A percentile compares a stretch with the other conserved stretches of the same genome.
These are phyloP conservation scores for Ganoderma meredithae DNA, from an alignment of 1,284 basidiomycete species.

Conservation along the genomic window DNA sequence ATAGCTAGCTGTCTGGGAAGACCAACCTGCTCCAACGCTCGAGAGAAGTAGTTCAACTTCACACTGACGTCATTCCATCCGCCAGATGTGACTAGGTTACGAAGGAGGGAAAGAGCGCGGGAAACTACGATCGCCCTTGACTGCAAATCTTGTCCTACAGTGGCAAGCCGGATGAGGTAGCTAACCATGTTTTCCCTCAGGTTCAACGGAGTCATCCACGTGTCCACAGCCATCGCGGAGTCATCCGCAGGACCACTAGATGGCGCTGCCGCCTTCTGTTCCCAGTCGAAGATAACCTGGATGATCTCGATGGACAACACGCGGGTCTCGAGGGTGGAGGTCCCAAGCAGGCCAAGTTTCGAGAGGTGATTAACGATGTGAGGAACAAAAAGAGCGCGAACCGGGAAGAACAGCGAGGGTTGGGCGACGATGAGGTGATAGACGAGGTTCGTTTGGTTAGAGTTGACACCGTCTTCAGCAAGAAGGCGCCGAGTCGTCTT, in stretches of 20 bases:
- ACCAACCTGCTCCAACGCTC: slow-evolving; percentile 82
- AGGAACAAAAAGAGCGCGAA: slow-evolving; percentile 94
- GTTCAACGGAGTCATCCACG: slow-evolving; percentile 80
- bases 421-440: slow-evolving; percentile 95
- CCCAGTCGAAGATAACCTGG: slow-evolving; percentile 91
- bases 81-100: slow-evolving; percentile 80
- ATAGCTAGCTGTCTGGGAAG: background rate
- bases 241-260: slow-evolving; percentile 36
- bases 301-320: slow-evolving; percentile 84
- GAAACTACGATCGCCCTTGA: slow-evolving; percentile 72
- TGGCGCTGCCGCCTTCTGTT: slow-evolving; percentile 60
- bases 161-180: slow-evolving; percentile 89
- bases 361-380: slow-evolving; percentile 92
- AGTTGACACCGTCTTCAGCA: slow-evolving; percentile 87
- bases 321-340: slow-evolving; percentile 84
- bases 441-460: slow-evolving; percentile 87
- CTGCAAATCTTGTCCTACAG: slow-evolving; percentile 77
- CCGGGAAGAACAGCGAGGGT: slow-evolving; percentile 91
- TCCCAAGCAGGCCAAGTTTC: slow-evolving; percentile 84
- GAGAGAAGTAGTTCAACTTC: slow-evolving; percentile 89
- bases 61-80: slow-evolving; percentile 96
- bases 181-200: slow-evolving; percentile 93
- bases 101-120: slow-evolving; percentile 84
- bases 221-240: slow-evolving; percentile 21
- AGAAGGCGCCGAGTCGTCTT: slow-evolving; percentile 88